Base-by-base conservation (phyloP, 805 yeast species). In the Lachancea meyersii region DNA sequence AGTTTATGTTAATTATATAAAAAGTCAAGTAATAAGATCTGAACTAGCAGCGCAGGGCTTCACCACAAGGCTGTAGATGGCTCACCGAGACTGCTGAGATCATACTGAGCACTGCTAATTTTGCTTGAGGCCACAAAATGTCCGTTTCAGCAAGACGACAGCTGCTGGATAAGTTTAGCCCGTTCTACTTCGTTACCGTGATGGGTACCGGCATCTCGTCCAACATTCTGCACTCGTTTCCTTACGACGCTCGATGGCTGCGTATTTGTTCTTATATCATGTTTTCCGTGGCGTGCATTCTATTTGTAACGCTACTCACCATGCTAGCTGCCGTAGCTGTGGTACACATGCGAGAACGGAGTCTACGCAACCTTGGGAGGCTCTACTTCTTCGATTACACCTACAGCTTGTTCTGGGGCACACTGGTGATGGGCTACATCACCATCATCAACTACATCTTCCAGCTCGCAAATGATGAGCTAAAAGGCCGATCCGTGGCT, bases 151-250 rank as follows among this genome's bases (percentile, higher is more conserved):
- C 23, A 27, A 24, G 23, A 20, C 26, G 38, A 14, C 24, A 24
- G n/a, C 10, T 21, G 18, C 20, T 45, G 14, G 45, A 48, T n/a
- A 47, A 51, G 18, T 70, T 71, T 48, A 65, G 67, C 28, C 84
- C 86, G 1, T 69, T 70, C 6, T 80, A 80, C 72, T 86, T 80
- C 63, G 81, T 83, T 20, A 69, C 78, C 38, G 75, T 80, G n/a
- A 88, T 88, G 96, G 96, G 95, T 1, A 74, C 82, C 3, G 95
- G 96, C 1, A 84, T 87, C 31, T 67, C 86, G 1, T 67, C 85
- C 3, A 58, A 75, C 30, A 65, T 86, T 3, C 67, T 88, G 28
- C 73, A 77, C 58, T 59, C 68, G 26, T 87, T 82, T 58, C 87
- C 95, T 0, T 83, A 76, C 54, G 72, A 70, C 2, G 73, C 79